A percentile compares a stretch with the other conserved stretches of the same genome.
Conservation (phyloP, 2,329 filamentous ascomycete species). For the Magnaporthiopsis incrustans region DNA sequence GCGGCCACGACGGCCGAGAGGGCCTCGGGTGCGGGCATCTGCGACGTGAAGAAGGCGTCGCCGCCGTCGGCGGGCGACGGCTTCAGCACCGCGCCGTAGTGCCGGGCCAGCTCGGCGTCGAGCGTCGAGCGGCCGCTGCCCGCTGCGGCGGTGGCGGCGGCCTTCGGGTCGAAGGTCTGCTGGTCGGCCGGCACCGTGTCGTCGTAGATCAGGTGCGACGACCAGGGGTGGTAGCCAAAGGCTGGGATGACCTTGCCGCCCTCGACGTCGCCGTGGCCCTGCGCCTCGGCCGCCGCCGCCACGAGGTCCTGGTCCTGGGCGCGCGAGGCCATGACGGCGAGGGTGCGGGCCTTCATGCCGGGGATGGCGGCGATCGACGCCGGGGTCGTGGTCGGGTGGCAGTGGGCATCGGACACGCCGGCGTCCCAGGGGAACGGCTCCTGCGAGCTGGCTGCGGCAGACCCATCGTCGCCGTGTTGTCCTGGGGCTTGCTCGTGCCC, state of each 20-base stretch:
- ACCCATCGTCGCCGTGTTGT: too few relatives aligned
- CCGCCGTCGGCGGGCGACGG: slow-evolving; percentile 39
- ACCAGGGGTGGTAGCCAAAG: slow-evolving; percentile 90
- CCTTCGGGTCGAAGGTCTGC: slow-evolving; percentile 26
- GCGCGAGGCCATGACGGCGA: slow-evolving; percentile 73
- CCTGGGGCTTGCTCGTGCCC: not conserved
- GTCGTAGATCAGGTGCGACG: slow-evolving; percentile 67
- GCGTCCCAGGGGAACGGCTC: slow-evolving; percentile 59
- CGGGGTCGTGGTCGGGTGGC: slow-evolving; percentile 77
- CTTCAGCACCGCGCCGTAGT: slow-evolving; percentile 60
- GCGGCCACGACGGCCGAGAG: slow-evolving; percentile 33
- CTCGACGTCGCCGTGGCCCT: slow-evolving; percentile 26
- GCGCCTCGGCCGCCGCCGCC: slow-evolving; percentile 45
- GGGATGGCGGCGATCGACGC: slow-evolving; percentile 48
- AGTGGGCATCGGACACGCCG: slow-evolving; percentile 71
- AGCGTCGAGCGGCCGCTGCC: slow-evolving; percentile 11
- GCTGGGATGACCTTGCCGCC: slow-evolving; percentile 46
- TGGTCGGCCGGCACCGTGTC: slow-evolving; percentile 31
- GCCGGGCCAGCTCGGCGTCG: slow-evolving; percentile 23
- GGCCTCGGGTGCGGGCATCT: slow-evolving; percentile 52
- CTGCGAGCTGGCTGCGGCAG: not conserved
- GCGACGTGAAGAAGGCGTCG: slow-evolving; percentile 28
- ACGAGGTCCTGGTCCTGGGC: slow-evolving; percentile 70
- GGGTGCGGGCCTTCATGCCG: slow-evolving; percentile 54
- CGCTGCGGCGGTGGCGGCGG: slow-evolving; percentile 12